Evolutionary conservation across 202 grass and related monocot genomes (phyloP).

Genomic region (Setaria italica): DNA sequence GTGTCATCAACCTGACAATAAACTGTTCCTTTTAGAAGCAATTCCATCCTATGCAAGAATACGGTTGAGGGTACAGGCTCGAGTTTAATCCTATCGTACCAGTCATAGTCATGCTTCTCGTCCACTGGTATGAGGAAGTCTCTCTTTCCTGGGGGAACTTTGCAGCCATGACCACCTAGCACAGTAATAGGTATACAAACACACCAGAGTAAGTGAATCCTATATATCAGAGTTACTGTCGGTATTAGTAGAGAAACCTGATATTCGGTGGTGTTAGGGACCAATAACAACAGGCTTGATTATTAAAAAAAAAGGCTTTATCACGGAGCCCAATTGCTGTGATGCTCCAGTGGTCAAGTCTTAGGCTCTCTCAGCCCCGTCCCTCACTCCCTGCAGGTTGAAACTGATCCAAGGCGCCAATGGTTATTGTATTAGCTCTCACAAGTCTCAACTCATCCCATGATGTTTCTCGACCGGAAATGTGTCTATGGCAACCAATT

Average conservation of each 20-base stretch:
- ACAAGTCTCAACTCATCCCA: no score
- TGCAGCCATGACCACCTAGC: constrained; percentile 41
- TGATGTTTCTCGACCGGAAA: not conserved
- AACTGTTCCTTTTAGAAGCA: not conserved
- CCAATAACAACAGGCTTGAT: no score
- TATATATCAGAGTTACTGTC: no score
- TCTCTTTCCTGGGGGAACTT: constrained; percentile 39
- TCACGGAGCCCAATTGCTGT: no score
- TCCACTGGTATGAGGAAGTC: constrained; percentile 50
- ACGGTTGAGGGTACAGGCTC: not conserved
- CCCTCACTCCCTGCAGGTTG: no score
- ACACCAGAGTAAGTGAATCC: not conserved
- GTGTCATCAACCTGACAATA: constrained; percentile 59
- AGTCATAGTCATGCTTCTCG: constrained; percentile 68
- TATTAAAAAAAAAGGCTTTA: no score
- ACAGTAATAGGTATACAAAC: not conserved
- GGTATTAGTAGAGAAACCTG: no score
- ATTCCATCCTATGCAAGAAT: not conserved
- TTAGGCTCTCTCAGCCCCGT: no score
- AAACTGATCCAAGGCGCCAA: no score
- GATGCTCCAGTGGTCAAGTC: no score
- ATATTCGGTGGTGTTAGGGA: no score
- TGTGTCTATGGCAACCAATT: not conserved
- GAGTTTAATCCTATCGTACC: constrained; percentile 36
- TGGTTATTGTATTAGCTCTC: no score